These are phyloP conservation scores for Fusarium falciforme DNA, from an alignment of 2,329 filamentous ascomycete species.

Conservation along the genomic window DNA sequence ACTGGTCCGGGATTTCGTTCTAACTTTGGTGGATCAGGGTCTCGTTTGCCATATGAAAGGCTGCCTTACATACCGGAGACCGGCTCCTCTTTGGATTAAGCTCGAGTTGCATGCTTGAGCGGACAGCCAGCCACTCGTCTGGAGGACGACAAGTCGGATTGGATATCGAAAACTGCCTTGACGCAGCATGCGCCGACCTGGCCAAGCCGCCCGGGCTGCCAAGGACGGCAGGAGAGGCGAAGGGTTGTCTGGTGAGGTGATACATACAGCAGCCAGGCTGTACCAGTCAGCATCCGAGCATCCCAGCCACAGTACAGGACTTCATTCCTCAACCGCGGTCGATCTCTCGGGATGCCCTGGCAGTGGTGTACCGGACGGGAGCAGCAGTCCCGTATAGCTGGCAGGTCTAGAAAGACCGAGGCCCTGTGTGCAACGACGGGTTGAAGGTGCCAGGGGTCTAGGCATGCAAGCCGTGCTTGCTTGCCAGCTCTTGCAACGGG, in stretches of 20 bases:
- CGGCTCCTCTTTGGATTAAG: neutral
- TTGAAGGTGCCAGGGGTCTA: neutral
- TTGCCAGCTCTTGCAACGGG: neutral
- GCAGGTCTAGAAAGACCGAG: neutral
- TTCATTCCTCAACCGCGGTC: neutral
- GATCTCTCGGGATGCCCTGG: neutral
- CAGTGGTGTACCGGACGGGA: neutral
- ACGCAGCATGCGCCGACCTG: neutral
- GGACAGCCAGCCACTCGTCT: neutral
- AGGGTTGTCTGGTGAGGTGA: neutral
- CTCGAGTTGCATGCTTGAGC: neutral
- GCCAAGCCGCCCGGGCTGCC: neutral
- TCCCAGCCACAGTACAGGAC: neutral
- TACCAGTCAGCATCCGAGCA: neutral
- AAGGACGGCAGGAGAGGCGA: neutral
- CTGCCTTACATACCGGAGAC: neutral
- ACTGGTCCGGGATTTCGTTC: neutral
- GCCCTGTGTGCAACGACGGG: neutral
- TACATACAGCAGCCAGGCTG: neutral
- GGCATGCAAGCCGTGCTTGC: conserved; percentile 9
- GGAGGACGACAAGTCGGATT: neutral
- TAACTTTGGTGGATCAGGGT: neutral
- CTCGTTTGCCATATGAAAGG: neutral
- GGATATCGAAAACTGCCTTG: neutral
- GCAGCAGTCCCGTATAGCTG: conserved; percentile 3